Conservation (phyloP, 2,329 filamentous ascomycete species). For the Venturia aucupariae region DNA sequence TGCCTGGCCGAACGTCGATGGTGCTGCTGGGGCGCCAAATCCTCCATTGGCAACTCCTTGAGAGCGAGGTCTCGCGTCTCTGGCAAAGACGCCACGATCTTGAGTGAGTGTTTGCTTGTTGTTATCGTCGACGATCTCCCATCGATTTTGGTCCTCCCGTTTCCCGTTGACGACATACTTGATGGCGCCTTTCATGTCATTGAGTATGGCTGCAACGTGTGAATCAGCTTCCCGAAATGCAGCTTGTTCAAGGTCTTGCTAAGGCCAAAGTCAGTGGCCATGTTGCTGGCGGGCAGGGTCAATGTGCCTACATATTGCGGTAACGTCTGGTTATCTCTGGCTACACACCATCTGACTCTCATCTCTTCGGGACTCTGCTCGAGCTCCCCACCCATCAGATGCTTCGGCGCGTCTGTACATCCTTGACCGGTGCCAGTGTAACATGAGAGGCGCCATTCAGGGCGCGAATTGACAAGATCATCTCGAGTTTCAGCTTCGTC, state of each 20-base stretch:
- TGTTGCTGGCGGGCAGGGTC: background rate
- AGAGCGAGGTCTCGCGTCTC: background rate
- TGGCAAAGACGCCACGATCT: background rate
- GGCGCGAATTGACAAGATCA: slow-evolving; percentile 63
- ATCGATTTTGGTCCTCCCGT: slow-evolving; percentile 66
- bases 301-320: slow-evolving; percentile 39
- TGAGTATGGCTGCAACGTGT: slow-evolving; percentile 63
- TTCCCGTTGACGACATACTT: slow-evolving; percentile 57
- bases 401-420: slow-evolving; percentile 58
- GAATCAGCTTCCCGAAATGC: slow-evolving; percentile 53
- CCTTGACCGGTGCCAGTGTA: slow-evolving; percentile 58
- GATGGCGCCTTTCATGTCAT: slow-evolving; percentile 62
- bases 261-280: slow-evolving; percentile 17
- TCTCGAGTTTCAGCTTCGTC: slow-evolving; percentile 25
- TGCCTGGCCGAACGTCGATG: slow-evolving; percentile 11
- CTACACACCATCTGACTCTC: slow-evolving; percentile 61
- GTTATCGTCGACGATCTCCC: slow-evolving; percentile 42
- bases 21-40: background rate
- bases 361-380: slow-evolving; percentile 89
- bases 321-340: slow-evolving; percentile 51
- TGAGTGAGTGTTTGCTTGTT: background rate
- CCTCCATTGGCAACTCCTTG: background rate
- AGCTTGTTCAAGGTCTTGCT: slow-evolving; percentile 51
- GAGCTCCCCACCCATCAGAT: slow-evolving; percentile 73
- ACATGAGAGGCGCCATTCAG: slow-evolving; percentile 76